phyloP scores from a whole-genome alignment of 2,329 filamentous ascomycete species.

The Verticillium albo-atrum region DNA sequence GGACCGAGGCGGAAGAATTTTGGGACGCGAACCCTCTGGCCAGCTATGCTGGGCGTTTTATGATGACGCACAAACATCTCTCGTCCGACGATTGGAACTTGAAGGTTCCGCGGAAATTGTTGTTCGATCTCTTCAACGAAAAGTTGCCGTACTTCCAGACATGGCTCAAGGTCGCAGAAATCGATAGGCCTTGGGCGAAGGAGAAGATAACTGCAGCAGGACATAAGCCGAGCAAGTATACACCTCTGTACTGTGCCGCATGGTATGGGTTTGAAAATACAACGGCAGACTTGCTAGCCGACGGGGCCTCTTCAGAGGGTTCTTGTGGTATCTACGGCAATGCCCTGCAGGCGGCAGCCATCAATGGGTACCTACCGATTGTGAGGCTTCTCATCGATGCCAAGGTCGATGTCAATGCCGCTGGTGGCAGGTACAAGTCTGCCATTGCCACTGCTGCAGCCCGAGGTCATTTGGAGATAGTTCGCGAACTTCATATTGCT shows the following conservation, averaged over 20 bases:
- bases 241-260: not conserved
- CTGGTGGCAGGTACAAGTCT: not conserved
- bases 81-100: not conserved
- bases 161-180: not conserved
- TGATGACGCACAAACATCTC: not conserved
- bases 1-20: not conserved
- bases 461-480: not conserved
- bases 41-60: not conserved
- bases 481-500: not conserved
- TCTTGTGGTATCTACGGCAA: not conserved
- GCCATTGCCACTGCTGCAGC: not conserved
- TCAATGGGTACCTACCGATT: not conserved
- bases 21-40: not conserved
- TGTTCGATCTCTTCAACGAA: not conserved
- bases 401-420: not conserved
- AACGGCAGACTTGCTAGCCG: not conserved
- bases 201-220: not conserved
- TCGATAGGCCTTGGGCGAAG: not conserved
- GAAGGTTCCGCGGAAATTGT: not conserved
- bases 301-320: not conserved
- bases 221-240: not conserved
- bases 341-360: not conserved
- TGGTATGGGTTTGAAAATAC: not conserved
- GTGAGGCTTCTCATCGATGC: not conserved
- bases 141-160: not conserved